phyloP scores from a whole-genome alignment of 176 grass and related monocot species.

The Canna indica region DNA sequence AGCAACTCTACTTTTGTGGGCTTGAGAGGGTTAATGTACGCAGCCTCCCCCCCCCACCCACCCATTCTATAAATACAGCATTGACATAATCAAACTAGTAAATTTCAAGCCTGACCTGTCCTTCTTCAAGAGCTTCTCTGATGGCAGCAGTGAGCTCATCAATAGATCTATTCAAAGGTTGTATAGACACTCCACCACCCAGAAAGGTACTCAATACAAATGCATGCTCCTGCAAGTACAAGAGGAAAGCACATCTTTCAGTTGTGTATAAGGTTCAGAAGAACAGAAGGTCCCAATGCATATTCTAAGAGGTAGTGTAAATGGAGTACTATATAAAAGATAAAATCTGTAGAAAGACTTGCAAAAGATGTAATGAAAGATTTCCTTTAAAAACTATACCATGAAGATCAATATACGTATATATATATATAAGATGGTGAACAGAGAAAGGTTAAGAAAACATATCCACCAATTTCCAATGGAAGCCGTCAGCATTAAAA shows the following conservation, averaged over 20 bases:
- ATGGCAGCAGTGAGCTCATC: slow-evolving; percentile 41
- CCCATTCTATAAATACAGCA: background rate
- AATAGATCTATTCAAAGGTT: slow-evolving; percentile 46
- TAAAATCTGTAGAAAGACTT: too few relatives aligned
- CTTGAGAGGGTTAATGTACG: background rate
- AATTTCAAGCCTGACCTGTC: slow-evolving; percentile 34
- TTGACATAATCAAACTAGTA: background rate
- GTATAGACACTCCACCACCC: slow-evolving; percentile 23
- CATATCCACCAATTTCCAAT: too few relatives aligned
- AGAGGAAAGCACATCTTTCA: slow-evolving; percentile 8
- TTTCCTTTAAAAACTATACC: too few relatives aligned
- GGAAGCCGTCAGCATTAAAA: too few relatives aligned
- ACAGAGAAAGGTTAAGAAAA: too few relatives aligned
- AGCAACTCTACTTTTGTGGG: too few relatives aligned
- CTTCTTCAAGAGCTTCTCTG: slow-evolving; percentile 45
- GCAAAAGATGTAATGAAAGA: too few relatives aligned
- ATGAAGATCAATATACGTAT: too few relatives aligned
- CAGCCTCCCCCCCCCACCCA: background rate
- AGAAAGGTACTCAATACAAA: slow-evolving; percentile 35
- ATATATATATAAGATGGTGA: too few relatives aligned
- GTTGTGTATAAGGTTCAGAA: background rate
- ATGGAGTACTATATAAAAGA: too few relatives aligned
- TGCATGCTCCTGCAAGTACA: slow-evolving; percentile 46
- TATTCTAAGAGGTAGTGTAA: too few relatives aligned
- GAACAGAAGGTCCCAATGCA: background rate